Percentiles rank a stretch among this genome's conserved stretches.
Conservation (phyloP, 2,329 filamentous ascomycete genomes). For the Pseudogymnoascus sp. region DNA sequence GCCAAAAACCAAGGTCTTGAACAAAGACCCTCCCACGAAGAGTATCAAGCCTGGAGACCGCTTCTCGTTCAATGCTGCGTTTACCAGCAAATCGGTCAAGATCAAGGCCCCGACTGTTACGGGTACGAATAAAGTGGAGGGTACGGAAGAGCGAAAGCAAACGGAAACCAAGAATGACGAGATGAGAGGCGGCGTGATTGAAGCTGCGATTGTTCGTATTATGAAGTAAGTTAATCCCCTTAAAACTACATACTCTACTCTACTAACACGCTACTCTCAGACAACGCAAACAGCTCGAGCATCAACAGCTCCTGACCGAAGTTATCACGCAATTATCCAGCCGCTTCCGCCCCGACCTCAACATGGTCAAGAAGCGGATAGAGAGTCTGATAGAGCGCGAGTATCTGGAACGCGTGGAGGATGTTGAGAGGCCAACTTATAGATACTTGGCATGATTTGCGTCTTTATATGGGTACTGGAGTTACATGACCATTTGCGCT, state of each 20-base stretch:
- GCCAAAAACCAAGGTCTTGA: constrained; percentile 71
- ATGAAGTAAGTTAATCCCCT: constrained; percentile 61
- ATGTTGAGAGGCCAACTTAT: constrained; percentile 54
- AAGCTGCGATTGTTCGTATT: constrained; percentile 70
- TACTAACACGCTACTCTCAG: constrained; percentile 40
- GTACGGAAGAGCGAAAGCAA: constrained; percentile 55
- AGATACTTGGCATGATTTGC: constrained; percentile 56
- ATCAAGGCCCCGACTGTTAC: constrained; percentile 84
- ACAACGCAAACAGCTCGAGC: constrained; percentile 63
- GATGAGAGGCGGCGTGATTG: constrained; percentile 60
- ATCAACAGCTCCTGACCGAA: constrained; percentile 62
- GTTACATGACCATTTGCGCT: neutral
- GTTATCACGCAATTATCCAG: constrained; percentile 59
- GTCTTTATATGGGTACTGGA: neutral
- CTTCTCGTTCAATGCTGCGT: constrained; percentile 76
- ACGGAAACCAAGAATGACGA: constrained; percentile 72
- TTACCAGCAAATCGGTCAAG: constrained; percentile 73
- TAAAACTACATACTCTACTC: neutral
- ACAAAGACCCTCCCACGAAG: constrained; percentile 74
- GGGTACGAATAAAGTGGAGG: constrained; percentile 75
- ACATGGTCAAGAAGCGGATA: constrained; percentile 73
- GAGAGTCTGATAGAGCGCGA: constrained; percentile 70
- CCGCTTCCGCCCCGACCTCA: constrained; percentile 68
- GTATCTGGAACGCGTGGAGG: constrained; percentile 70
- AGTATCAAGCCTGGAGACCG: constrained; percentile 66